Evolutionary conservation across 805 yeast species (phyloP).

Genomic region (Candida hungchunana): DNA sequence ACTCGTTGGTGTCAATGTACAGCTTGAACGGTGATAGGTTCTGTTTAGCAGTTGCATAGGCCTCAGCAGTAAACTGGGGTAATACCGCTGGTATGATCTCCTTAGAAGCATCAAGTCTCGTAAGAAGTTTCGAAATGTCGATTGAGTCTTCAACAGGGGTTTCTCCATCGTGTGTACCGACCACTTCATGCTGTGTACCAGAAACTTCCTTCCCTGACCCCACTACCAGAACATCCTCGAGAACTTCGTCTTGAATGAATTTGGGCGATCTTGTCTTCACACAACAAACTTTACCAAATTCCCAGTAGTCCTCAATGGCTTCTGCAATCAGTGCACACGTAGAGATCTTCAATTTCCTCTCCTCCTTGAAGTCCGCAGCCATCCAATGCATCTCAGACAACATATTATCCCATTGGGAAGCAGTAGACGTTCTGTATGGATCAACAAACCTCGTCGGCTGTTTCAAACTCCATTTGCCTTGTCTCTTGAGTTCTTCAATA

Average conservation of each 20-base stretch:
- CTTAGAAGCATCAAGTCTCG: constrained; percentile 30
- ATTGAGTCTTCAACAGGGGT: constrained; percentile 26
- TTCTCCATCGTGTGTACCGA: not conserved
- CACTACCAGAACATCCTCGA: no score
- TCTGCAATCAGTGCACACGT: constrained; percentile 67
- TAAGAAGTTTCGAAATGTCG: constrained; percentile 33
- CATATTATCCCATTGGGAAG: constrained; percentile 66
- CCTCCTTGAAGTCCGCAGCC: constrained; percentile 72
- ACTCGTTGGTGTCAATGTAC: constrained; percentile 28
- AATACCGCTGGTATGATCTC: constrained; percentile 24
- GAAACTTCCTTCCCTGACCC: no score
- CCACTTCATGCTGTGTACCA: no score
- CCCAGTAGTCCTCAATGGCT: constrained; percentile 76
- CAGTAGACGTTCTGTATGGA: constrained; percentile 44
- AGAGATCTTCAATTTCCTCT: constrained; percentile 62
- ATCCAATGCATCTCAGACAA: constrained; percentile 82
- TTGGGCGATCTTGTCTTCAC: constrained; percentile 47
- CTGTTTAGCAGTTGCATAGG: constrained; percentile 15
- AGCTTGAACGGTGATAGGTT: constrained; percentile 30
- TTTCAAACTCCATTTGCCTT: constrained; percentile 84
- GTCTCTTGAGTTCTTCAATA: constrained; percentile 85
- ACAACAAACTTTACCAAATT: constrained; percentile 65
- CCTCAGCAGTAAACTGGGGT: constrained; percentile 31
- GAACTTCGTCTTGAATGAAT: no score
- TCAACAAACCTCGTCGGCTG: constrained; percentile 74